Conservation (phyloP, 192 early-diverging fungal species). For the Coemansia sp. region DNA sequence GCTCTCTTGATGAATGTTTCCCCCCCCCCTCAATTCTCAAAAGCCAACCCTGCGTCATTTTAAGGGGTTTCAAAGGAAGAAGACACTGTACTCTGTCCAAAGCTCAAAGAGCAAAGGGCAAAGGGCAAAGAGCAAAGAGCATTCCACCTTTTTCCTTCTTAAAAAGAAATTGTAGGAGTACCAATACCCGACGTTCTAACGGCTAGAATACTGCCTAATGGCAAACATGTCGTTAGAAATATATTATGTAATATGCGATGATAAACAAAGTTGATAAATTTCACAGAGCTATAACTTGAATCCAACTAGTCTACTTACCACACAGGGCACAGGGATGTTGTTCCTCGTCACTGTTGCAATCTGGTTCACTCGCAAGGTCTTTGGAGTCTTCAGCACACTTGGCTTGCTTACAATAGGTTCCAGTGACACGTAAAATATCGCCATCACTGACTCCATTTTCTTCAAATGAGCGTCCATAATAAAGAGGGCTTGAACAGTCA, state of each 20-base stretch:
- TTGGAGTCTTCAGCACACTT: neutral
- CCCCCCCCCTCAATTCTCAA: too few species aligned
- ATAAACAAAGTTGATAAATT: neutral
- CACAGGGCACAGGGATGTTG: neutral
- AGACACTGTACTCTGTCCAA: neutral
- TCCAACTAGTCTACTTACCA: neutral
- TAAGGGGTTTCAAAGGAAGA: neutral
- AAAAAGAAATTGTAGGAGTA: neutral
- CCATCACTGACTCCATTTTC: neutral
- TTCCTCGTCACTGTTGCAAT: neutral
- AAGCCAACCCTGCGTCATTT: too few species aligned
- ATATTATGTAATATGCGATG: neutral
- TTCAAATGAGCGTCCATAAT: neutral
- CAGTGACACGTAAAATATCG: neutral
- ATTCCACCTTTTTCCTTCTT: neutral
- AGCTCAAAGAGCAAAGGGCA: too few species aligned
- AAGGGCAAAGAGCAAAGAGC: too few species aligned
- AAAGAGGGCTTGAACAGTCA: too few species aligned
- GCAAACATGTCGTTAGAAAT: neutral
- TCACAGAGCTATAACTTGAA: neutral
- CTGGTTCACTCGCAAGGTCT: neutral
- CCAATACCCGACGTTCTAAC: neutral
- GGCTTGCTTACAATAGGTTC: neutral
- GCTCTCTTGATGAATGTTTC: neutral
- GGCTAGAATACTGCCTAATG: neutral